A percentile compares a stretch with the other conserved stretches of the same genome.
phyloP scores from a whole-genome alignment of 2,329 filamentous ascomycete species.

The Aspergillus felis region DNA sequence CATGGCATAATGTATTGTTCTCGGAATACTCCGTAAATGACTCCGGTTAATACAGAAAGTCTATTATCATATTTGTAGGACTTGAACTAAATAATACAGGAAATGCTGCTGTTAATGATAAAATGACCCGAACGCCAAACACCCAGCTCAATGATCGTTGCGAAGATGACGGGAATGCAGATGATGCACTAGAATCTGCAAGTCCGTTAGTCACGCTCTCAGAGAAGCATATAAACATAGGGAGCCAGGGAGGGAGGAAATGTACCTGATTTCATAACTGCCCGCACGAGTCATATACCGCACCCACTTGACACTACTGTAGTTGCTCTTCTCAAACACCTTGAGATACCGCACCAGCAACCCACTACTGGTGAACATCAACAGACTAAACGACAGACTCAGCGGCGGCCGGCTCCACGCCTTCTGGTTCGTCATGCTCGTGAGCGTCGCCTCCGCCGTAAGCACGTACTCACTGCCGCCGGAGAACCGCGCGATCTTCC shows the following conservation, averaged over 20 bases:
- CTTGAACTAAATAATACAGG: not conserved
- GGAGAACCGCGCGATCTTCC: conserved; percentile 98
- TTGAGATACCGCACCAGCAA: conserved; percentile 91
- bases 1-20: not conserved
- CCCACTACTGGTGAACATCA: conserved; percentile 98
- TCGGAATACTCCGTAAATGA: not conserved
- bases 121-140: conserved; percentile 20
- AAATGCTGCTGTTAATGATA: not conserved
- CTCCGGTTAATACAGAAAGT: not conserved
- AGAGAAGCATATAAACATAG: conserved; percentile 1
- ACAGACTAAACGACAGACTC: conserved; percentile 83
- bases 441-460: conserved; percentile 87
- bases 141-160: conserved; percentile 18
- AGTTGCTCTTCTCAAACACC: conserved; percentile 99
- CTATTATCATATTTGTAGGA: not conserved
- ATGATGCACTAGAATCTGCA: conserved; percentile 15
- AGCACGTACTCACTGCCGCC: conserved; percentile 97
- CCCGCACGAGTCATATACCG: conserved; percentile 97
- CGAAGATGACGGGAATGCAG: conserved; percentile 2
- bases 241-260: conserved; percentile 1
- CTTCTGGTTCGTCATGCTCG: conserved; percentile 97
- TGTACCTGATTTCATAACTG: conserved; percentile 90
- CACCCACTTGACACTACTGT: conserved; percentile 98
- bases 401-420: conserved; percentile 92
- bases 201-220: conserved; percentile 2